Evolutionary conservation across 768 basidiomycete species (phyloP), one percentile per base, ranked within the genome.

Genomic region (Pleurotus ostreatus): DNA sequence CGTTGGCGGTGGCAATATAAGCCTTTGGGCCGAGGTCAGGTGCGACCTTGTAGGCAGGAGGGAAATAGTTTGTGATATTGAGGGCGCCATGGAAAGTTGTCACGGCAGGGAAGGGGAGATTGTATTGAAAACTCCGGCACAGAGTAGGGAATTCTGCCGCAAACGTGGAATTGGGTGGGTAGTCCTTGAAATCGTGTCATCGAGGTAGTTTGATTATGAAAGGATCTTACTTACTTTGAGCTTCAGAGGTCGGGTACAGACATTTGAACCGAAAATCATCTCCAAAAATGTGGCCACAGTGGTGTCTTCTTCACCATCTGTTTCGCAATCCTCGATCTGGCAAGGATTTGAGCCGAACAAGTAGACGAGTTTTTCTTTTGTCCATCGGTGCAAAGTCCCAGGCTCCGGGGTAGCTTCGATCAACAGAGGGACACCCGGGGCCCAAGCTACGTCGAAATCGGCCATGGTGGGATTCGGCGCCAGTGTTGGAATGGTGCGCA

Each of bases 11-110:
- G 13, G 49, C 49, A 6, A 52, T 52, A 23, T 52, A 52, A 12
- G 49, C 49, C 38, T 52, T 52, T 9, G 49, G 49, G 37, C 48
- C 48, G 13, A 49, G 48, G 20, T 49, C 48, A 34, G 48, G 48
- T 12, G n/a, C 11, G 11, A 26, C 18, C 4, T 11, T n/a, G 26
- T 49, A 49, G 20, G 25, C 18, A 5, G 26, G 13, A 37, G 48
- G 48, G 20, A 49, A 49, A 5, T 26, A 37, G 30, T 23, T 25
- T 9, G 48, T 37, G n/a, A 49, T 12, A 34, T 49, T 49, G 13
- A 49, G 26, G 25, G 26, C 15, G 20, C 48, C 30, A n/a, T 49
- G 25, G 13, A 11, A 49, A 26, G 13, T 49, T n/a, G 26, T 49
- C 9, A 34, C 26, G 15, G 15, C 30, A 13, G 48, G 26, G 15